Evolutionary conservation across 805 yeast genomes (phyloP), one percentile per base, ranked within the genome.

Genomic region (Cyberlindnera suaveolens): DNA sequence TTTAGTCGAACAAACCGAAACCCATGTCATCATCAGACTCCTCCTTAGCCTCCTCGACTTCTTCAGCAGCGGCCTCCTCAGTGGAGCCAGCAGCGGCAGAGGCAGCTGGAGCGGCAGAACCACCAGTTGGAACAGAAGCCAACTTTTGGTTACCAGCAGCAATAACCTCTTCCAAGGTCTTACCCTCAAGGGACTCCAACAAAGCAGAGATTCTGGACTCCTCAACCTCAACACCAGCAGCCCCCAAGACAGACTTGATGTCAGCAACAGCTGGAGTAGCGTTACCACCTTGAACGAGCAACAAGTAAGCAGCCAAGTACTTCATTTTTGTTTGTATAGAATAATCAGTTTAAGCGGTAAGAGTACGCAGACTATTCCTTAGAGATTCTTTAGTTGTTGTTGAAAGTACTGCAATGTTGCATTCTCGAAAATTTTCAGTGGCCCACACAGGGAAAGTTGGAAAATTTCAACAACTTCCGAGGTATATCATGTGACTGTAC

Each of bases 281-380:
- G 76, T 81, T 83, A 74, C 91, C 93, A 72, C 90, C 88, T 74
- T 85, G 85, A 65, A 74, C 83, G 70, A 85, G 82, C 74, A 85
- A 80, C 73, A 85, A 82, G 78, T 85, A 85, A 75, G 95, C 91
- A 75, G 95, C 95, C 76, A 85, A 77, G 82, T 85, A 85, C 76
- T 84, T 85, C 93, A 85, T 57, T 45, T 39, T 39, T 23, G 27
- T 23, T 23, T 18, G 34, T 39, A 14, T 31, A 78, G 83, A 80
- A 80, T 81, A 81, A 81, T 80, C 86, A 78, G 71, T 78, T 80
- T 81, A 82, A 82, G 87, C 86, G 69, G 62, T 58, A 48, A 47
- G 57, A 36, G 40, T 42, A 19, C 50, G 87, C 91, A 77, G 91
- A 84, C 90, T 83, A 84, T 82, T 80, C 90, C 76, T 83, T 82